Conservation (phyloP, 495 filamentous ascomycete genomes). For the Cudoniella acicularis region DNA sequence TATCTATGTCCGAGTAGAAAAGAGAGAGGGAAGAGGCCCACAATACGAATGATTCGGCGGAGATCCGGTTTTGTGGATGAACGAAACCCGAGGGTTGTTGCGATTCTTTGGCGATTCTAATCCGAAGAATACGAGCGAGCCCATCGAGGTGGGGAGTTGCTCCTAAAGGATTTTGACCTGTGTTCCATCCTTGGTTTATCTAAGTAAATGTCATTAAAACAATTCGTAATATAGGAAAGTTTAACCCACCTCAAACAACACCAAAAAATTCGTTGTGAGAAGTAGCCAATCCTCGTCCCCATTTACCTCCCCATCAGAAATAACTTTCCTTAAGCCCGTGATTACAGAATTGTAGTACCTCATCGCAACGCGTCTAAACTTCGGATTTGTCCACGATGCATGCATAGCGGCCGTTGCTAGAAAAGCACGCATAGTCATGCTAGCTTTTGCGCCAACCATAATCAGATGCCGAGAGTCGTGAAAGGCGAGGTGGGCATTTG, state of each 20-base stretch:
- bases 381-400: constrained; percentile 11
- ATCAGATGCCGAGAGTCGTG: constrained; percentile 4
- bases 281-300: constrained; percentile 12
- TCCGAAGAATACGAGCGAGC: constrained; percentile 1
- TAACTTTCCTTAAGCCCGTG: not conserved
- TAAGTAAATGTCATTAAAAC: not conserved
- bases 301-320: constrained; percentile 2
- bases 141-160: constrained; percentile 6
- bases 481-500: constrained; percentile 10
- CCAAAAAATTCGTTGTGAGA: constrained; percentile 10
- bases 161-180: constrained; percentile 1
- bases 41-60: constrained; percentile 8
- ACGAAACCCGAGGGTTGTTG: not conserved
- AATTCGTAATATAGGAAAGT: not conserved
- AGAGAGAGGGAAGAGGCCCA: constrained; percentile 1
- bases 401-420: constrained; percentile 11
- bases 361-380: not conserved
- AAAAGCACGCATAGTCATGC: constrained; percentile 4
- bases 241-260: constrained; percentile 8
- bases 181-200: constrained; percentile 13
- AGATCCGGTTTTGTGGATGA: constrained; percentile 6
- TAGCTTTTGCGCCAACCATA: constrained; percentile 1
- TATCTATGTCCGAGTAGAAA: constrained; percentile 13
- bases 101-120: constrained; percentile 8
- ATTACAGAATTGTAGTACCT: constrained; percentile 13